Conservation (phyloP, 2,329 filamentous ascomycete genomes). For the Pseudogymnoascus sp. region DNA sequence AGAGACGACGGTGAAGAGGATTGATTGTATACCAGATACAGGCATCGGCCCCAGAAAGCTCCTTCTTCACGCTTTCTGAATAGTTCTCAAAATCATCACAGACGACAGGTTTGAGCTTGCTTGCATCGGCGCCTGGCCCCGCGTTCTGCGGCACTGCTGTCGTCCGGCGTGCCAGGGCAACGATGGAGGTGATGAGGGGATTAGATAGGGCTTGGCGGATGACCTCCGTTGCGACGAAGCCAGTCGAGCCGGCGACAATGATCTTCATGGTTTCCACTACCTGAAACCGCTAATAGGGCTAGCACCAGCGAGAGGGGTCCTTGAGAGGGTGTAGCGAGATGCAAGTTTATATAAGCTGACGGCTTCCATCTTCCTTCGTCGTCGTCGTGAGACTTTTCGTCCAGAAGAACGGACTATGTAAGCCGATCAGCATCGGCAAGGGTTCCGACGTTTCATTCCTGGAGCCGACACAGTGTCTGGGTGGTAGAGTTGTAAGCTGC, state of each 20-base stretch:
- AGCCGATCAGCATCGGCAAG: neutral
- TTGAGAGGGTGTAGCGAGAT: neutral
- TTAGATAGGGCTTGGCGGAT: constrained; percentile 29
- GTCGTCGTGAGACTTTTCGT: neutral
- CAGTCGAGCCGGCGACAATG: constrained; percentile 30
- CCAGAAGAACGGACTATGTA: neutral
- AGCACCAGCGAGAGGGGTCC: neutral
- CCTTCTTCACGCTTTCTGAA: constrained; percentile 25
- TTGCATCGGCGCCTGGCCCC: constrained; percentile 13
- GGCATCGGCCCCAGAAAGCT: constrained; percentile 28
- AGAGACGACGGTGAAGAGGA: no score
- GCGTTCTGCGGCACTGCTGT: constrained; percentile 11
- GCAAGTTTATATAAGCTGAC: neutral
- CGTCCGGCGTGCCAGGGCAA: constrained; percentile 25
- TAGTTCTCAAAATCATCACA: constrained; percentile 30
- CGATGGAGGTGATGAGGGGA: constrained; percentile 25
- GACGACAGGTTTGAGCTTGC: constrained; percentile 29
- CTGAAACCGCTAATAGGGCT: neutral
- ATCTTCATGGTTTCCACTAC: constrained; percentile 28
- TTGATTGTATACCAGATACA: constrained; percentile 32
- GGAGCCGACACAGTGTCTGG: neutral
- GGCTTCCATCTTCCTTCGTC: neutral
- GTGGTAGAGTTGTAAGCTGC: neutral
- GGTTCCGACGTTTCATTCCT: neutral
- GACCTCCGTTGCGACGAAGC: constrained; percentile 31